These are phyloP conservation scores for Lachnellula arida DNA, from an alignment of 2,329 filamentous ascomycete genomes.

Conservation along the genomic window DNA sequence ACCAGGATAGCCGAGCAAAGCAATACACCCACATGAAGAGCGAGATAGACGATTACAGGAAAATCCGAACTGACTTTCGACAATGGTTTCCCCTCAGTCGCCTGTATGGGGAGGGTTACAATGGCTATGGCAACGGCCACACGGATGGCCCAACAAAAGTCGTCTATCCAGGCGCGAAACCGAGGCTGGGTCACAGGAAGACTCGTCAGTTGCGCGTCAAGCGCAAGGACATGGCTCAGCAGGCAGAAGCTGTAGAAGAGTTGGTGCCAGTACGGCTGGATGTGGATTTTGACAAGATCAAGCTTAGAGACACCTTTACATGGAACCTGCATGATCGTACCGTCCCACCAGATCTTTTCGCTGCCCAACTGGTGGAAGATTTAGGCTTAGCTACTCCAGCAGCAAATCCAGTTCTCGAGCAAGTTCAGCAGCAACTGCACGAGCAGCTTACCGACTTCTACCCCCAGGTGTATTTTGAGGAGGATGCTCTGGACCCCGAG, in stretches of 20 bases:
- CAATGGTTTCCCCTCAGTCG: slow-evolving; percentile 51
- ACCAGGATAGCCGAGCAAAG: slow-evolving; percentile 46
- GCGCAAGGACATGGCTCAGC: slow-evolving; percentile 74
- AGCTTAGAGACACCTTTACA: slow-evolving; percentile 93
- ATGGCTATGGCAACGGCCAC: slow-evolving; percentile 80
- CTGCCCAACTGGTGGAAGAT: slow-evolving; percentile 86
- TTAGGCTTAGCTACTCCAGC: slow-evolving; percentile 73
- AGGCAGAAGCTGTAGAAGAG: slow-evolving; percentile 88
- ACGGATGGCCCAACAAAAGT: slow-evolving; percentile 71
- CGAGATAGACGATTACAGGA: slow-evolving; percentile 66
- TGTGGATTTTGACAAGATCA: slow-evolving; percentile 92
- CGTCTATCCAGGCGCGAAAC: slow-evolving; percentile 74
- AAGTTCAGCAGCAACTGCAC: slow-evolving; percentile 64
- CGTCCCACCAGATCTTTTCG: slow-evolving; percentile 74
- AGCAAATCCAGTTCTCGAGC: slow-evolving; percentile 57
- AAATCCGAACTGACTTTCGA: slow-evolving; percentile 51
- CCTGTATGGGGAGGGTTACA: slow-evolving; percentile 72
- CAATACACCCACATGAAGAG: slow-evolving; percentile 59
- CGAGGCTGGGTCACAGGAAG: slow-evolving; percentile 70
- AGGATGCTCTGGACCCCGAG: slow-evolving; percentile 84
- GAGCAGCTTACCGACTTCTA: slow-evolving; percentile 94
- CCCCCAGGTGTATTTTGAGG: slow-evolving; percentile 83
- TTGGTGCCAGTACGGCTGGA: slow-evolving; percentile 87
- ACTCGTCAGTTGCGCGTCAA: slow-evolving; percentile 68
- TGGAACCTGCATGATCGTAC: slow-evolving; percentile 96